These are phyloP conservation scores for Calonectria hongkongensis DNA, from an alignment of 2,329 filamentous ascomycete species.

Conservation along the genomic window DNA sequence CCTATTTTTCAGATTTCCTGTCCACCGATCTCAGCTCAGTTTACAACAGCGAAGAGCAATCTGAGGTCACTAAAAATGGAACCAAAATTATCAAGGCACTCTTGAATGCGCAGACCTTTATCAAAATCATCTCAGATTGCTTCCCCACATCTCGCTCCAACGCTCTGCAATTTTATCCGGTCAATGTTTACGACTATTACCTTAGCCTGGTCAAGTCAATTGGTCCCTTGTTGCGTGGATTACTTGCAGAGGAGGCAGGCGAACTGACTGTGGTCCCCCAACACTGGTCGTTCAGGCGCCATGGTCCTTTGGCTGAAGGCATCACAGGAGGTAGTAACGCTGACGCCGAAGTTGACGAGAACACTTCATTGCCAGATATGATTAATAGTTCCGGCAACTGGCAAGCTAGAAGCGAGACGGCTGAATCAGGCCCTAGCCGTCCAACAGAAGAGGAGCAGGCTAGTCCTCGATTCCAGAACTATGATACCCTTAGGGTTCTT, in stretches of 20 bases:
- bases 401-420: conserved; percentile 49
- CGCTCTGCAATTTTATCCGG: conserved; percentile 79
- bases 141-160: conserved; percentile 82
- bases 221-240: conserved; percentile 85
- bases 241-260: conserved; percentile 89
- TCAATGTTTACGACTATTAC: conserved; percentile 92
- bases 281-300: conserved; percentile 71
- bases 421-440: conserved; percentile 49
- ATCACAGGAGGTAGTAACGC: conserved; percentile 43
- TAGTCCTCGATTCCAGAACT: conserved; percentile 79
- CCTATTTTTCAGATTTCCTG: conserved; percentile 84
- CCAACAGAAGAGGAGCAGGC: conserved; percentile 66
- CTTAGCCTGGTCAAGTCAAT: conserved; percentile 82
- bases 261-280: conserved; percentile 84
- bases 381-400: conserved; percentile 54
- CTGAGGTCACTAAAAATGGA: conserved; percentile 74
- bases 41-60: conserved; percentile 58
- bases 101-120: conserved; percentile 84
- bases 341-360: conserved; percentile 55
- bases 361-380: conserved; percentile 58
- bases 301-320: conserved; percentile 53
- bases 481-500: conserved; percentile 83
- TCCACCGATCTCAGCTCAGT: conserved; percentile 61
- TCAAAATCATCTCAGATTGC: conserved; percentile 83
- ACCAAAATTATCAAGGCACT: conserved; percentile 87